Percentiles rank a stretch among this genome's conserved stretches.
Evolutionary conservation across 1,284 basidiomycete species (phyloP).

Genomic region (Moniliella sp.): DNA sequence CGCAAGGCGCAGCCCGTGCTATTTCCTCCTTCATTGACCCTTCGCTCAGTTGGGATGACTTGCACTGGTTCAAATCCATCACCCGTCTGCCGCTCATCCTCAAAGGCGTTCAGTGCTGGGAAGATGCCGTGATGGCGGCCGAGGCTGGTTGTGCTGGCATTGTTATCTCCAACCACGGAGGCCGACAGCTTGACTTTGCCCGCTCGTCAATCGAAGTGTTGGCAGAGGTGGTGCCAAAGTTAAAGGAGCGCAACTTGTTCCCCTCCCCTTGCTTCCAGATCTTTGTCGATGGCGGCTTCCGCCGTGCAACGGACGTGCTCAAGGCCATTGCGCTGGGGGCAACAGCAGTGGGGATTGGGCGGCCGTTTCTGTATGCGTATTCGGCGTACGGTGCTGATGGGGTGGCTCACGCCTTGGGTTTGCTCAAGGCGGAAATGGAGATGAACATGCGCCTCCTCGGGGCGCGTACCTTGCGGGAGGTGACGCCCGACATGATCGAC

Average conservation of each 20-base stretch:
- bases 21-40: slow-evolving; percentile 91
- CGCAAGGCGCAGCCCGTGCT: slow-evolving; percentile 77
- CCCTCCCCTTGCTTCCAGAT: slow-evolving; percentile 50
- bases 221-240: slow-evolving; percentile 40
- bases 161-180: slow-evolving; percentile 53
- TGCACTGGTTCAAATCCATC: slow-evolving; percentile 67
- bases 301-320: slow-evolving; percentile 56
- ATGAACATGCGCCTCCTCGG: slow-evolving; percentile 54
- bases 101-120: slow-evolving; percentile 38
- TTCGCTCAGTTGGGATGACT: slow-evolving; percentile 65
- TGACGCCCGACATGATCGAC: slow-evolving; percentile 72
- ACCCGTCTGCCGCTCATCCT: slow-evolving; percentile 61
- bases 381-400: slow-evolving; percentile 5
- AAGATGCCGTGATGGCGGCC: slow-evolving; percentile 54
- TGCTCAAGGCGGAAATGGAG: slow-evolving; percentile 12
- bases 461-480: slow-evolving; percentile 52
- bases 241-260: slow-evolving; percentile 46
- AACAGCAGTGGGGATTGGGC: slow-evolving; percentile 49
- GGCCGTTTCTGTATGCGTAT: slow-evolving; percentile 6
- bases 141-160: slow-evolving; percentile 54
- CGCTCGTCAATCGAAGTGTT: slow-evolving; percentile 73
- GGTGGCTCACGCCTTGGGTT: slow-evolving; percentile 41
- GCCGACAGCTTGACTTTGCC: slow-evolving; percentile 72
- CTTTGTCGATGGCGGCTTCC: slow-evolving; percentile 75
- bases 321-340: slow-evolving; percentile 81